Conservation (phyloP, 1,284 basidiomycete genomes). For the Trichosporon asahii region DNA sequence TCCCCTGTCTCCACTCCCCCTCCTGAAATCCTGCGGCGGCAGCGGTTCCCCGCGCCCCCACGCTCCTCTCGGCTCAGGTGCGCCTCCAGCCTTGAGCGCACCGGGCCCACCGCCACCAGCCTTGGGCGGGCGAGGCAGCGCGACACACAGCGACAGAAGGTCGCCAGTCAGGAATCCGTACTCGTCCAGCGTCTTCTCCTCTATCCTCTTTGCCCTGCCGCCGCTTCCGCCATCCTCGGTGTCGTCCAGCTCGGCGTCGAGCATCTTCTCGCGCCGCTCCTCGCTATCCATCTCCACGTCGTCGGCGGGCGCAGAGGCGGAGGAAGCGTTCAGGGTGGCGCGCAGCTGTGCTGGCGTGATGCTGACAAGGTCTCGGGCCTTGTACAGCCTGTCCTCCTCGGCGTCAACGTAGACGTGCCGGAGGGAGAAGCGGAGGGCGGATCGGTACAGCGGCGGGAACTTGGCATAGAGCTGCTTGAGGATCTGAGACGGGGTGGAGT, state of each 20-base stretch:
- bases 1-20: neutral
- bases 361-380: constrained; percentile 35
- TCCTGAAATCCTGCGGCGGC: constrained; percentile 25
- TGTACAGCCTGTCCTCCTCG: constrained; percentile 40
- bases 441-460: constrained; percentile 43
- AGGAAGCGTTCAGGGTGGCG: constrained; percentile 10
- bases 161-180: constrained; percentile 48
- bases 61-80: constrained; percentile 8
- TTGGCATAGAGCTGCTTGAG: constrained; percentile 42
- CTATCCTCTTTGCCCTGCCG: constrained; percentile 21
- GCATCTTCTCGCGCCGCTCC: constrained; percentile 1
- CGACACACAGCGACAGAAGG: constrained; percentile 37
- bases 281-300: neutral
- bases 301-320: neutral
- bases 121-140: constrained; percentile 37
- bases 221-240: constrained; percentile 17
- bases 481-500: constrained; percentile 40
- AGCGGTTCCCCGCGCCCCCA: constrained; percentile 32
- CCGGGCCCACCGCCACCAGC: neutral
- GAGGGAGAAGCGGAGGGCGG: constrained; percentile 42
- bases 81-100: neutral
- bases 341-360: constrained; percentile 42
- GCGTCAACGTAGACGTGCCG: constrained; percentile 49
- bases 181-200: constrained; percentile 43
- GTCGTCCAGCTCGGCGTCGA: constrained; percentile 31